Conservation (phyloP, 169 alveolate genomes). For the Plasmodium coatneyi region DNA sequence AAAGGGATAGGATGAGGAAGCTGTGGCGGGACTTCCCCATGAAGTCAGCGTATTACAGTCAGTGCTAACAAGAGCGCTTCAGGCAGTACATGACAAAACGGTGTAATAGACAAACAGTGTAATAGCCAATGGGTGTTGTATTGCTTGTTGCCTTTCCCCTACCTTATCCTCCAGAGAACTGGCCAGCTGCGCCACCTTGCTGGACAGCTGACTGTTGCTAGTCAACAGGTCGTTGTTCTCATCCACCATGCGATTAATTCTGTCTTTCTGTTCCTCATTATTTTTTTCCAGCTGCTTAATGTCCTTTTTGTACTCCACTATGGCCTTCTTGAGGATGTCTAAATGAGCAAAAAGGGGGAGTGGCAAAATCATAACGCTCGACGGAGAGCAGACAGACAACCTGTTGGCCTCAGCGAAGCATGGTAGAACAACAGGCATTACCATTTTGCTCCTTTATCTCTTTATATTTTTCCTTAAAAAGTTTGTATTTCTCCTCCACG, state of each 20-base stretch:
- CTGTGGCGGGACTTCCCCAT: background rate
- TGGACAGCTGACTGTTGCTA: conserved; percentile 21
- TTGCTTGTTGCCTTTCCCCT: background rate
- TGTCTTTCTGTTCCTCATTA: conserved; percentile 30
- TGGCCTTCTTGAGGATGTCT: conserved; percentile 70
- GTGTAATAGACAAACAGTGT: background rate
- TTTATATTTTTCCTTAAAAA: conserved; percentile 68
- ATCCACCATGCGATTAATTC: conserved; percentile 7
- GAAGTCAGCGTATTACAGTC: background rate
- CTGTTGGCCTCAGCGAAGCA: background rate
- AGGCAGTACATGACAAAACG: background rate
- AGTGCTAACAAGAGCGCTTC: background rate
- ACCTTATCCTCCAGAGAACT: conserved; percentile 61
- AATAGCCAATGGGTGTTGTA: background rate
- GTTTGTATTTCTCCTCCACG: conserved; percentile 65
- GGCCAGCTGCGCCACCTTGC: conserved; percentile 18
- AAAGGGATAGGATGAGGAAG: background rate
- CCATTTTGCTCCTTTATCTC: conserved; percentile 75
- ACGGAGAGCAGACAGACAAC: background rate
- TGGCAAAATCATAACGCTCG: background rate
- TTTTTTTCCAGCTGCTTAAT: conserved; percentile 64
- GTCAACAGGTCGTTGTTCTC: conserved; percentile 11
- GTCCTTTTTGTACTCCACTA: conserved; percentile 69
- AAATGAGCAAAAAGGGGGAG: background rate
- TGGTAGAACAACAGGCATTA: conserved; percentile 14